Evolutionary conservation across 768 basidiomycete species (phyloP), one percentile per base, ranked within the genome.

Genomic region (Kwoniella newhampshirensis): DNA sequence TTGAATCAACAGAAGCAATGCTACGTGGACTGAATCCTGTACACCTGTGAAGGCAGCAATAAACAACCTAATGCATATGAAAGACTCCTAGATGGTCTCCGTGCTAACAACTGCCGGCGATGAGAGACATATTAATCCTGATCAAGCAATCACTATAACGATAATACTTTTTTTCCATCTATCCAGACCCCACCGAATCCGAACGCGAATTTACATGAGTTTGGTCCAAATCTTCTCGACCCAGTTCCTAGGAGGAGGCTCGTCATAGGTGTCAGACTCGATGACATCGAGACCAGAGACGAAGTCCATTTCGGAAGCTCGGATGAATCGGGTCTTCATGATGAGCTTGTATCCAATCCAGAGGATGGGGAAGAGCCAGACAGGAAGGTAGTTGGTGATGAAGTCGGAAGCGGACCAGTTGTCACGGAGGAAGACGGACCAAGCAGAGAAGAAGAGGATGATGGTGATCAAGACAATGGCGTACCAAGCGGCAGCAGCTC

Each of bases 251-350:
- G 91, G 88, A 13, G 85, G 84, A 5, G 82, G 82, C 18, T 89
- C 87, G 28, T 68, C 60, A 15, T 61, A 59, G 71, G 76, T 70
- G 1, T 83, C 85, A 0, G 86, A 85, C 67, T 86, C 85, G 42
- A 88, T 85, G 68, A 86, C 83, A 32, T 82, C 84, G 52, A 88
- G 79, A 57, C 86, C 83, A 4, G 81, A 80, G 40, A 85, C 77
- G 70, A 93, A 92, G 77, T 96, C 93, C 88, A 97, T 92, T 32
- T 93, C 84, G 20, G 81, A 69, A 0, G 85, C 62, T 35, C 77
- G 71, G 41, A 85, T 78, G 25, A 79, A 63, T 3, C 35, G 78
- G 40, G 78, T 77, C 67, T 80, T 82, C 54, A 80, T 82, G 71
- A 79, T 81, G 37, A 86, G 59, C 67, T 83, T 83, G 58, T 85